Conservation (phyloP, 768 basidiomycete species). For the Amanita muscaria region DNA sequence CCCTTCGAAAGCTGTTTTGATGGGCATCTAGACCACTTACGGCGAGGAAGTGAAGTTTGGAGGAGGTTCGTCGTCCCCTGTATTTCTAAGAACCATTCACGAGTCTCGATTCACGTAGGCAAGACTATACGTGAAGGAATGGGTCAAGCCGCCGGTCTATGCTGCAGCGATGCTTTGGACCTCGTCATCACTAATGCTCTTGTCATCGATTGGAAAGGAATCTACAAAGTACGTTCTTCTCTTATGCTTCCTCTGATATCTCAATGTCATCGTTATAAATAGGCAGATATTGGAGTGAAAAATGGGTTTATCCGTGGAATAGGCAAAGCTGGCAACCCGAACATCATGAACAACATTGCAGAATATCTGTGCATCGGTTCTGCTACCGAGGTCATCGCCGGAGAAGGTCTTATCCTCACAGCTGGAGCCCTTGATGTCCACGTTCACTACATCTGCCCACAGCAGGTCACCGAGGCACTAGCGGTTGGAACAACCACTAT, state of each 20-base stretch:
- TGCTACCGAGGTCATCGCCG: constrained; percentile 91
- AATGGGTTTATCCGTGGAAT: constrained; percentile 74
- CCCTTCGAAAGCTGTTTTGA: neutral
- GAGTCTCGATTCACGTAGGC: constrained; percentile 33
- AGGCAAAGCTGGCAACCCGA: constrained; percentile 97
- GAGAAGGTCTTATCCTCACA: constrained; percentile 89
- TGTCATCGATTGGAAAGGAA: constrained; percentile 90
- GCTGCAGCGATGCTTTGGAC: constrained; percentile 66
- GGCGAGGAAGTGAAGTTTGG: constrained; percentile 99
- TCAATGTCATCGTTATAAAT: neutral
- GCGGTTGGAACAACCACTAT: constrained; percentile 84
- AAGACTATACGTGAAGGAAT: constrained; percentile 95
- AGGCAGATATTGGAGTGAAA: constrained; percentile 96
- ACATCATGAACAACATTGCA: constrained; percentile 78
- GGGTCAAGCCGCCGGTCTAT: constrained; percentile 80
- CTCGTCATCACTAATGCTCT: constrained; percentile 93
- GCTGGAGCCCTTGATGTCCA: constrained; percentile 92
- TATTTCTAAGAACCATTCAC: neutral
- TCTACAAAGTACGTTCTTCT: constrained; percentile 66
- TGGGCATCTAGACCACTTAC: constrained; percentile 59
- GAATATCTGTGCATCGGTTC: constrained; percentile 74
- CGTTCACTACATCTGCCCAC: constrained; percentile 92
- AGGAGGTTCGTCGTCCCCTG: constrained; percentile 47
- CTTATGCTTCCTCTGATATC: neutral
- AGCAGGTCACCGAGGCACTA: constrained; percentile 81